Evolutionary conservation across 1,284 basidiomycete species (phyloP).

Genomic region (Trichosporon sp.): DNA sequence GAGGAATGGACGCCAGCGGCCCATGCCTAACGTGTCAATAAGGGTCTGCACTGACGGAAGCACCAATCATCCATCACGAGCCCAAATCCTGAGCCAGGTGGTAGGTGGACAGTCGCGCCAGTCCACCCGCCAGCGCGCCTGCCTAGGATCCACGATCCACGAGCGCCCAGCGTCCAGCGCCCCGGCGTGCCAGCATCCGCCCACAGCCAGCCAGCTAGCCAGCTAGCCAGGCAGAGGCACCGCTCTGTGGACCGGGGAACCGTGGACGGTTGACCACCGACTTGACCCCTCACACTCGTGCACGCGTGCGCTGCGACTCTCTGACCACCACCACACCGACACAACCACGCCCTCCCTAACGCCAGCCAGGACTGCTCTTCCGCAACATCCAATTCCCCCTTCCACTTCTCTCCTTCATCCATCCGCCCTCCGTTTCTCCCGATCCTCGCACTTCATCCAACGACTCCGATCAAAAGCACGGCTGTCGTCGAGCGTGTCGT

Average conservation of each 20-base stretch:
- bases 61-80: conserved; percentile 14
- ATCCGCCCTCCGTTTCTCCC: not conserved
- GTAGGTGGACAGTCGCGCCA: not conserved
- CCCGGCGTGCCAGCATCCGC: not conserved
- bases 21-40: conserved; percentile 10
- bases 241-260: conserved; percentile 2
- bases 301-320: conserved; percentile 7
- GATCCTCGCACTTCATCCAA: not conserved
- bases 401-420: conserved; percentile 12
- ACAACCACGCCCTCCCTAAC: not conserved
- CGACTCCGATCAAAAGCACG: not conserved
- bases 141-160: not conserved
- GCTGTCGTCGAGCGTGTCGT: conserved; percentile 15
- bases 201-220: not conserved
- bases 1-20: conserved; percentile 1
- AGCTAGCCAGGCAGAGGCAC: not conserved
- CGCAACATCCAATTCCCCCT: not conserved
- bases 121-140: not conserved
- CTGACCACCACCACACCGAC: not conserved
- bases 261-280: not conserved
- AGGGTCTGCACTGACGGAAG: not conserved
- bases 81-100: not conserved
- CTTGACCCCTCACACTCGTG: conserved; percentile 7
- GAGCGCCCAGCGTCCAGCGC: not conserved
- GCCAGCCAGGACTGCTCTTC: not conserved